Evolutionary conservation across 2,329 filamentous ascomycete genomes (phyloP), one percentile per base, ranked within the genome.

Genomic region (Pseudodiploospora longispora): DNA sequence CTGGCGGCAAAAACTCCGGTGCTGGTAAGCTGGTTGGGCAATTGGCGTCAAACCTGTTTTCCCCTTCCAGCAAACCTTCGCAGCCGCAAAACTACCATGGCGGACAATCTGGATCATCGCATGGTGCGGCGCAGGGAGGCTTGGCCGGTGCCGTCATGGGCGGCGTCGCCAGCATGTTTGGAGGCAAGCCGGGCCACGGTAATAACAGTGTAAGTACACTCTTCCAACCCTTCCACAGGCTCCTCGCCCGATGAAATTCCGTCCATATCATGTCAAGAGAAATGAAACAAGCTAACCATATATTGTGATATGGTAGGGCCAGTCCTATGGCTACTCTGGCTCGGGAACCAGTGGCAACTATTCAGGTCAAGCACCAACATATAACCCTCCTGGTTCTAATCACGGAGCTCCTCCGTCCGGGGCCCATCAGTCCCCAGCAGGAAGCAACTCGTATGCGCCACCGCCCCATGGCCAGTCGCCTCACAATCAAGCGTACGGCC

Each of bases 291-390:
- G 35, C 46, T 62, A 41, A 54, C 41, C 12, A 28, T 33, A 5
- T 19, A 8, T 27, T 31, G 27, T 47, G 27, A 30, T 36, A 10
- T 43, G 47, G 29, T 50, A 75, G 68, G 66, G 67, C 47, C 72
- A 79, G 50, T 76, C 74, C 56, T 87, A 76, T 57, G 82, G 80
- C 30, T 84, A 84, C 60, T 78, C 77, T 27, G 75, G 75, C 54
- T 60, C 69, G 4, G 73, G 72, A 36, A 67, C 74, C 36, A 60
- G 71, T 49, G 74, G 75, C 37, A 69, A 71, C 33, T 87, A 85
- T 59, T 73, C 68, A 48, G 82, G 80, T 44, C 70, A 76, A 45
- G 78, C 81, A 34, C 83, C 83, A 9, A 66, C 63, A 5, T 67
- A 68, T 47, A 59, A 67, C 12, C 63, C 66, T 7, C 56, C 61